Conservation (phyloP, 768 basidiomycete species). For the Podaxis carcinomalis region DNA sequence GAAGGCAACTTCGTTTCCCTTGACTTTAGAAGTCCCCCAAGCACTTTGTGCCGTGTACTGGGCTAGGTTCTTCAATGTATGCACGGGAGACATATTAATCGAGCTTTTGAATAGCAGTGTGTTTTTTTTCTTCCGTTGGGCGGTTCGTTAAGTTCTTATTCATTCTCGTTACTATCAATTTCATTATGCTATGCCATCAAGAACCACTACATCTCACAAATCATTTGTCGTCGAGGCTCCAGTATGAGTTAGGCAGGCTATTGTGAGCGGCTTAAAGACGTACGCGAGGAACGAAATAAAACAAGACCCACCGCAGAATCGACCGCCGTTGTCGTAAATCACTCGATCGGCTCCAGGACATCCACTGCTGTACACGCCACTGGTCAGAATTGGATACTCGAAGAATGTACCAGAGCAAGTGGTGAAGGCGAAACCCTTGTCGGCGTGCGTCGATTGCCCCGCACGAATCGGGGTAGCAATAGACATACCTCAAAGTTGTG, state of each 20-base stretch:
- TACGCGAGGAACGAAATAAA: not conserved
- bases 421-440: slow-evolving; percentile 22
- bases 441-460: not conserved
- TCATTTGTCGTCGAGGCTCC: slow-evolving; percentile 22
- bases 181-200: not conserved
- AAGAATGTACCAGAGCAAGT: slow-evolving; percentile 21
- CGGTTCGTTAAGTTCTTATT: no score
- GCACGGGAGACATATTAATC: no score
- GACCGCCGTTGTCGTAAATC: slow-evolving; percentile 21
- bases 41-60: no score
- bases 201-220: slow-evolving; percentile 19
- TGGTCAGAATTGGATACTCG: slow-evolving; percentile 22
- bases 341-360: slow-evolving; percentile 27
- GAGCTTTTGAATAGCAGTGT: no score
- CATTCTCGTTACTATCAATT: no score
- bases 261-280: not conserved
- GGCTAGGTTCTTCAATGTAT: no score
- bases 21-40: no score
- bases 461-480: not conserved
- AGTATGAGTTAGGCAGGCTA: slow-evolving; percentile 26
- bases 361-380: slow-evolving; percentile 19
- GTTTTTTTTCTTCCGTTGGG: no score
- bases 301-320: slow-evolving; percentile 22
- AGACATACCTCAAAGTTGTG: slow-evolving; percentile 21
- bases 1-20: no score